These are phyloP conservation scores for Yamadazyma friedrichii DNA, from an alignment of 1,139 yeast genomes.

Conservation along the genomic window DNA sequence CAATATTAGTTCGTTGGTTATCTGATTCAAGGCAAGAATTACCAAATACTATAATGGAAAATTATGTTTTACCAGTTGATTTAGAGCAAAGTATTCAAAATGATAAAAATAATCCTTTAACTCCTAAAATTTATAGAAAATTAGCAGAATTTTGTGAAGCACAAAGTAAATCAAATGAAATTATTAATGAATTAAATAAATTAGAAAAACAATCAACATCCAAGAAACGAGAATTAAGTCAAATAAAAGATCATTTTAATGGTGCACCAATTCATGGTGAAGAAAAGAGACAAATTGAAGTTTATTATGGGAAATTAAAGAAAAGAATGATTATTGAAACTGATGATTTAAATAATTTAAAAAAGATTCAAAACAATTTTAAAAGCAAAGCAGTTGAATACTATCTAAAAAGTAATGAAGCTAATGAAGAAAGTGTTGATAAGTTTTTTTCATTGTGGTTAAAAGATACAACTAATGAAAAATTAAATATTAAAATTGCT, in stretches of 20 bases:
- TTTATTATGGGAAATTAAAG: slow-evolving; percentile 48
- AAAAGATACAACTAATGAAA: slow-evolving; percentile 49
- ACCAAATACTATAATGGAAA: slow-evolving; percentile 54
- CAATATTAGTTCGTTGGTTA: slow-evolving; percentile 69
- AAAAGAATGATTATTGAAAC: slow-evolving; percentile 50
- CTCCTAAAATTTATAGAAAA: slow-evolving; percentile 6
- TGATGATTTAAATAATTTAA: slow-evolving; percentile 41
- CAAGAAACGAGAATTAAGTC: slow-evolving; percentile 46
- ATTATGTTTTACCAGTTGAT: slow-evolving; percentile 51
- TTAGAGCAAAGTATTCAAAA: slow-evolving; percentile 6
- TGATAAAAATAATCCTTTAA: slow-evolving; percentile 1
- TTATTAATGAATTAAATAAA: slow-evolving; percentile 45
- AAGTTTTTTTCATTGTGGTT: slow-evolving; percentile 88
- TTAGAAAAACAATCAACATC: slow-evolving; percentile 35
- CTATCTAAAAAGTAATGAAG: slow-evolving; percentile 54
- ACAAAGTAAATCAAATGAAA: slow-evolving; percentile 50
- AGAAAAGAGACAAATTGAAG: slow-evolving; percentile 51
- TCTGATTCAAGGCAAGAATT: slow-evolving; percentile 68
- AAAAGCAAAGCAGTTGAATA: slow-evolving; percentile 57
- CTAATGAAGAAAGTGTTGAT: slow-evolving; percentile 63
- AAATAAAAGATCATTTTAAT: slow-evolving; percentile 44
- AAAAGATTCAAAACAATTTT: slow-evolving; percentile 40
- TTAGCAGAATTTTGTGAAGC: slow-evolving; percentile 77
- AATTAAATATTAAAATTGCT: slow-evolving; percentile 34
- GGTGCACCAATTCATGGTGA: slow-evolving; percentile 35